A percentile compares a stretch with the other conserved stretches of the same genome.
Conservation (phyloP, 23 red algal genomes). For the Chondrus crispus region DNA sequence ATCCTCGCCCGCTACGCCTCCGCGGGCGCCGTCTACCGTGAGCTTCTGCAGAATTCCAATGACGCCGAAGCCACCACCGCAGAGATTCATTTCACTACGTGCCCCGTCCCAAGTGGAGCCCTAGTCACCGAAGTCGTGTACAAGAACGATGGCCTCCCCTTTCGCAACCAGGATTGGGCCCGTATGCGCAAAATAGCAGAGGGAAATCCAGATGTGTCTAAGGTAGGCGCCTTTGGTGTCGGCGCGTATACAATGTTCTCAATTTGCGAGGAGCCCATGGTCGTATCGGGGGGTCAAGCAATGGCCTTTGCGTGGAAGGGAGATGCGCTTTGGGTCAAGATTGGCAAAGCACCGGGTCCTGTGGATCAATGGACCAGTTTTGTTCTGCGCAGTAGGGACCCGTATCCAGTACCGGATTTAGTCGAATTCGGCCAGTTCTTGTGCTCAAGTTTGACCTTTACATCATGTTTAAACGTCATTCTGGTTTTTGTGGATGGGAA, state of each 20-base stretch:
- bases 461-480: conserved; percentile 25
- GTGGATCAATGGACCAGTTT: conserved; percentile 56
- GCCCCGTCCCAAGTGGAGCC: neutral
- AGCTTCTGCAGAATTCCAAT: conserved; percentile 75
- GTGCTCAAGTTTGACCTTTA: conserved; percentile 61
- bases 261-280: conserved; percentile 64
- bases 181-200: conserved; percentile 66
- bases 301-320: conserved; percentile 59
- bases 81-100: conserved; percentile 48
- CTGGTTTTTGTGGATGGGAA: conserved; percentile 40
- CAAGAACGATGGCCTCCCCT: conserved; percentile 66
- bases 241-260: conserved; percentile 67
- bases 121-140: conserved; percentile 54
- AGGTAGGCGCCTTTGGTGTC: conserved; percentile 66
- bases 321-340: conserved; percentile 46
- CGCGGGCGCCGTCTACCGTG: conserved; percentile 53
- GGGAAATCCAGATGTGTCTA: conserved; percentile 67
- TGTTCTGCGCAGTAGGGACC: conserved; percentile 57
- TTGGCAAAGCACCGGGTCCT: neutral
- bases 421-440: conserved; percentile 50
- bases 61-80: conserved; percentile 59
- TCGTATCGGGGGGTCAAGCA: conserved; percentile 26
- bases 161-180: conserved; percentile 51
- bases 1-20: conserved; percentile 71
- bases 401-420: conserved; percentile 48